Percentiles rank a stretch among this genome's conserved stretches.
Conservation (phyloP, 1,284 basidiomycete species). For the Tranzscheliella williamsii region DNA sequence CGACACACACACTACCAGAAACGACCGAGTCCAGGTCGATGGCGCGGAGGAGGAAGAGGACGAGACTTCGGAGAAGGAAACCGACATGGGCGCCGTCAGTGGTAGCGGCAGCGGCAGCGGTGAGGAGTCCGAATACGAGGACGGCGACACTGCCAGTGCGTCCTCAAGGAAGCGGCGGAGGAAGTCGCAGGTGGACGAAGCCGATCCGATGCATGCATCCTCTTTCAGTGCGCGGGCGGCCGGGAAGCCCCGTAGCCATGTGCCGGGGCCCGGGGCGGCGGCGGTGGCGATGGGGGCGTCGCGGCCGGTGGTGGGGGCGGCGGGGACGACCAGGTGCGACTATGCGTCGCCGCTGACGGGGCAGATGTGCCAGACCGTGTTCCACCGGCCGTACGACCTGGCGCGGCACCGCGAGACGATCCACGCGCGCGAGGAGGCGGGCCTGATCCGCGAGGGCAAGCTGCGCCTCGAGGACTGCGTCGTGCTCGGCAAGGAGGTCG, state of each 20-base stretch:
- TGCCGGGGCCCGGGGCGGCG: too few species aligned
- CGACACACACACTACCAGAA: not conserved
- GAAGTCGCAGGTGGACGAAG: not conserved
- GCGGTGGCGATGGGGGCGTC: too few species aligned
- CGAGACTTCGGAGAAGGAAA: too few species aligned
- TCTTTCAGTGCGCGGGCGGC: conserved; percentile 4
- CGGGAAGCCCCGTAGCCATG: conserved; percentile 1
- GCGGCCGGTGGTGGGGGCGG: conserved; percentile 4
- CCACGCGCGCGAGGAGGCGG: conserved; percentile 56
- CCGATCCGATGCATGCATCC: conserved; percentile 2
- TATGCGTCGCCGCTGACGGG: conserved; percentile 53
- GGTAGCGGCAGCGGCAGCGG: conserved; percentile 9
- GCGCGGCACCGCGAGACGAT: conserved; percentile 59
- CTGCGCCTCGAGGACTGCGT: conserved; percentile 51
- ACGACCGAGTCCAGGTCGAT: not conserved
- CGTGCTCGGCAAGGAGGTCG: conserved; percentile 59
- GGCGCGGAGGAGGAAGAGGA: conserved; percentile 31
- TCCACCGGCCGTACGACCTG: conserved; percentile 59
- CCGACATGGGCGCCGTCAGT: too few species aligned
- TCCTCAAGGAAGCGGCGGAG: conserved; percentile 2
- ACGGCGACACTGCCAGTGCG: not conserved
- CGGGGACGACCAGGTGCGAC: conserved; percentile 52
- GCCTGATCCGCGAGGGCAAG: conserved; percentile 46
- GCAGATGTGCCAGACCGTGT: conserved; percentile 50
- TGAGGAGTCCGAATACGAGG: conserved; percentile 34